Base-by-base conservation (phyloP, 2,329 filamentous ascomycete species). In the Stylonectria norvegica region DNA sequence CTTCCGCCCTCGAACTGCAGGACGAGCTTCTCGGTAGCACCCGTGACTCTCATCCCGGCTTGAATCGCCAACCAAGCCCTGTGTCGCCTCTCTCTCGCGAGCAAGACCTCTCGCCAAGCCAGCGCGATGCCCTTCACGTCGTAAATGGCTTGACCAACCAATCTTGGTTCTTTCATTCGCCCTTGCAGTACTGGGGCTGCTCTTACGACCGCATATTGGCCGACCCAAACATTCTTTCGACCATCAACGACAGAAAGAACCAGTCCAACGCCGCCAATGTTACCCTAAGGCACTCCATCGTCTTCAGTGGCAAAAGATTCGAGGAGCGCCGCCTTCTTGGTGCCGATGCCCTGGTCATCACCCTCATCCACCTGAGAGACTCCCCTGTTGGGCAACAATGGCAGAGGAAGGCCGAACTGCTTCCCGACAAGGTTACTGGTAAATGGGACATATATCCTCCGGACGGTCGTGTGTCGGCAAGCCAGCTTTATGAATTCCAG, bases 161-260 rank as follows among this genome's bases (percentile, higher is more conserved):
- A 51, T 79, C 79, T 4, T 89, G 85, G 85, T 86, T 86, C 52
- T 86, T 86, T 56, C 85, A 90, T 54, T 90, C 86, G n/a, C 86
- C 86, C 2, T 65, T 91, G 38, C 81, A 88, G 62, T 90, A 89
- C 62, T 91, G 86, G 86, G 75, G 80, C 44, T 85, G 82, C 58
- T 85, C 73, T n/a, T 57, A 68, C 5, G 71, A 76, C 1, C 64
- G 63, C 5, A 76, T 91, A 35, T 59, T 75, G 18, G 59, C 64
- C 12, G 86, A 91, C 53, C 38, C 60, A 0, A 73, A 89, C 56
- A 73, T 89, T 10, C 60, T 89, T 3, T 61, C 64, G 1, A 90
- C 86, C 1, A 81, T 90, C 55, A 89, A 90, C 52, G 66, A 76
- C 38, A 75, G 69, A 46, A 79, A 79, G 39, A 73, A 68, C 1